Percentiles rank a stretch among this genome's conserved stretches.
phyloP scores from a whole-genome alignment of 2,329 filamentous ascomycete species.

The Dactylella cylindrospora region DNA sequence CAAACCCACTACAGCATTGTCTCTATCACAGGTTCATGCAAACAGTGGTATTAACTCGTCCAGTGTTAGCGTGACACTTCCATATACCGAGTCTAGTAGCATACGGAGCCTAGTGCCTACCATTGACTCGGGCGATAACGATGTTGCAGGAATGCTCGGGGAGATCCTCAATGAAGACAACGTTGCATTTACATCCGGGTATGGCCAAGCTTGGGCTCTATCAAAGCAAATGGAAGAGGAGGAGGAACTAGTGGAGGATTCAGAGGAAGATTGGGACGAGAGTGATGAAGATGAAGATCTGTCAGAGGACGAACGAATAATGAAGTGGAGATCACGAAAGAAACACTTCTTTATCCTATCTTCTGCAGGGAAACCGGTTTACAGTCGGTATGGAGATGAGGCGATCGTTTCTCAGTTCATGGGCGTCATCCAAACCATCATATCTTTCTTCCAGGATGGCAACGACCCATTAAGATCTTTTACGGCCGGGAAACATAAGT shows the following conservation, averaged over 20 bases:
- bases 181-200: constrained; percentile 38
- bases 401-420: constrained; percentile 89
- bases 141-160: constrained; percentile 49
- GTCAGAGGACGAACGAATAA: constrained; percentile 61
- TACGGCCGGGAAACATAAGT: constrained; percentile 79
- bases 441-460: constrained; percentile 83
- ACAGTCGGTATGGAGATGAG: constrained; percentile 89
- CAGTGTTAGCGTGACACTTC: constrained; percentile 26
- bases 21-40: constrained; percentile 40
- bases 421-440: constrained; percentile 93
- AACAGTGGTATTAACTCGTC: constrained; percentile 27
- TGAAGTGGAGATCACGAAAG: constrained; percentile 82
- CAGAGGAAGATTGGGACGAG: constrained; percentile 48
- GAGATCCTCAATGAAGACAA: constrained; percentile 48
- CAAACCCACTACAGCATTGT: constrained; percentile 41
- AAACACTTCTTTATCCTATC: constrained; percentile 98
- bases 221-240: constrained; percentile 39
- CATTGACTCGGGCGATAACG: constrained; percentile 46
- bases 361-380: constrained; percentile 94
- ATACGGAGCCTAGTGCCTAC: constrained; percentile 48
- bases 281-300: constrained; percentile 48
- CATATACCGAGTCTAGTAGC: constrained; percentile 46
- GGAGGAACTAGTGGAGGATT: constrained; percentile 42
- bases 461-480: constrained; percentile 79
- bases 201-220: constrained; percentile 24